These are phyloP conservation scores for Plasmodium berghei DNA, from an alignment of 169 alveolate genomes.

Conservation along the genomic window DNA sequence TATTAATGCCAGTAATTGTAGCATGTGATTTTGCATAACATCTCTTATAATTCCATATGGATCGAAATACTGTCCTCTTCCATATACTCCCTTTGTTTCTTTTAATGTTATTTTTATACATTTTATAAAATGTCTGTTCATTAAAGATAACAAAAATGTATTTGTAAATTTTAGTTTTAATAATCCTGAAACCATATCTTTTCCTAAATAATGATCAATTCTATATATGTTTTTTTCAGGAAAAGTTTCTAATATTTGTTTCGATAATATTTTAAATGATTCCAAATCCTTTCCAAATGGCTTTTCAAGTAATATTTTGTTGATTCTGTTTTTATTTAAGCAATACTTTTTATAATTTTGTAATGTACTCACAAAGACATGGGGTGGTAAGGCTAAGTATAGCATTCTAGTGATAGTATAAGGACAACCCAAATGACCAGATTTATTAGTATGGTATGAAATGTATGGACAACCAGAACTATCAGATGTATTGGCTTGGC, in stretches of 20 bases:
- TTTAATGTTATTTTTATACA: constrained; percentile 80
- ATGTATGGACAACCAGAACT: not conserved
- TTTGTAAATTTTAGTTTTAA: constrained; percentile 81
- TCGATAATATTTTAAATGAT: constrained; percentile 76
- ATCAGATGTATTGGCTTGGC: constrained; percentile 11
- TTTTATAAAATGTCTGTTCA: constrained; percentile 78
- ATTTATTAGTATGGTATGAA: not conserved
- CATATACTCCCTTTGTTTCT: constrained; percentile 77
- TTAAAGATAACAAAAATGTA: constrained; percentile 76
- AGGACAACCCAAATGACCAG: not conserved
- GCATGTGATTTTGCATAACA: constrained; percentile 85
- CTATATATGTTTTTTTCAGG: constrained; percentile 79
- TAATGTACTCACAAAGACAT: constrained; percentile 74
- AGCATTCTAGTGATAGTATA: constrained; percentile 69
- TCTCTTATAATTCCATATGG: constrained; percentile 84
- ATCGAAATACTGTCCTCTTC: constrained; percentile 85
- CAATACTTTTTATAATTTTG: constrained; percentile 49
- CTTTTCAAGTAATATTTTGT: constrained; percentile 80
- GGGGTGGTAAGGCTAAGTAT: constrained; percentile 83
- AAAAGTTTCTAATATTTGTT: constrained; percentile 75
- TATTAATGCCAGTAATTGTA: constrained; percentile 79
- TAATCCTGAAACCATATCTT: constrained; percentile 83
- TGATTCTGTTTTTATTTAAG: constrained; percentile 73
- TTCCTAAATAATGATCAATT: constrained; percentile 85
- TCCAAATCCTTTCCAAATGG: constrained; percentile 83